Conservation (phyloP, 2,329 filamentous ascomycete species). For the Fusarium sp. region DNA sequence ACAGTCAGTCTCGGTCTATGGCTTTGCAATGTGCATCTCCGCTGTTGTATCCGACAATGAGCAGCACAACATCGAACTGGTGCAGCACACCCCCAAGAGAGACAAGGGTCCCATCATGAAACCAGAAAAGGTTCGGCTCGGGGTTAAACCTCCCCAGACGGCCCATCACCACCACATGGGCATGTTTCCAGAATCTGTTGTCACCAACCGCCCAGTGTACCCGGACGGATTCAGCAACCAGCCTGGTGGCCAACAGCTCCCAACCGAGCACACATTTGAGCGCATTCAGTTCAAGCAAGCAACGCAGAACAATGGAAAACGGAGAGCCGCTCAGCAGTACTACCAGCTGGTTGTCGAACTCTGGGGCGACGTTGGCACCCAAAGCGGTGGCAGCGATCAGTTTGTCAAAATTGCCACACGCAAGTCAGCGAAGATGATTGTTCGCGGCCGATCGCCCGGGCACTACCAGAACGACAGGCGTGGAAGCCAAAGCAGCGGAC, state of each 20-base stretch:
- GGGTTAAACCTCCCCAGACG: constrained; percentile 75
- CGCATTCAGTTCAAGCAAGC: constrained; percentile 96
- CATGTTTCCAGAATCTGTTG: constrained; percentile 60
- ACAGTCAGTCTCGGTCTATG: constrained; percentile 76
- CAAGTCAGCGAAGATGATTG: constrained; percentile 86
- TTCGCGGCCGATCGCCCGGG: constrained; percentile 86
- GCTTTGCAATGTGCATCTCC: constrained; percentile 88
- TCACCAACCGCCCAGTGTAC: constrained; percentile 53
- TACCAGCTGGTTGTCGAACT: constrained; percentile 93
- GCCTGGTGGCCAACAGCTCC: constrained; percentile 55
- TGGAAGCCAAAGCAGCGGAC: constrained; percentile 78
- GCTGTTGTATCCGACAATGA: constrained; percentile 84
- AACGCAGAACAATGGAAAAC: constrained; percentile 93
- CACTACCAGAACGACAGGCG: constrained; percentile 83
- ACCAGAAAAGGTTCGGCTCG: constrained; percentile 78
- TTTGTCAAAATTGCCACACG: constrained; percentile 81
- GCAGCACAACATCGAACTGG: constrained; percentile 84
- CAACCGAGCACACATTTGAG: constrained; percentile 80
- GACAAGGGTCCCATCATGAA: constrained; percentile 88
- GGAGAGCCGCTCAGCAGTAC: constrained; percentile 91
- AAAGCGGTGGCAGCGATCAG: constrained; percentile 60
- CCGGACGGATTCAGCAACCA: constrained; percentile 58
- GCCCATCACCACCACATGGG: constrained; percentile 62
- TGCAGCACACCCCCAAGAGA: constrained; percentile 92
- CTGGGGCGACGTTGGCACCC: constrained; percentile 76